phyloP scores from a whole-genome alignment of 345 rosid genomes.

The Carallia pectinifolia region DNA sequence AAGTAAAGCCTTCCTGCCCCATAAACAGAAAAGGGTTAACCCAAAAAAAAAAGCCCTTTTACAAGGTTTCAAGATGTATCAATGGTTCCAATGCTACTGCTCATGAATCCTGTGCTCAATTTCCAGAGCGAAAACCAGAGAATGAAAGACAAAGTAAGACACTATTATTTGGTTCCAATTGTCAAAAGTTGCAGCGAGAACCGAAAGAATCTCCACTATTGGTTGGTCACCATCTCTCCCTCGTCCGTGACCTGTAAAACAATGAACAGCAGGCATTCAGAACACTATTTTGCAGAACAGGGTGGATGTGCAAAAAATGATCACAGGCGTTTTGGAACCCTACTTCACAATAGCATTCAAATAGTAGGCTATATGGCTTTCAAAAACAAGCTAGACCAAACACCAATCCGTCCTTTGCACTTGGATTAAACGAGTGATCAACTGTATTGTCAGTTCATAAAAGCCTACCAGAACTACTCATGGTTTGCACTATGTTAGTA shows the following conservation, averaged over 20 bases:
- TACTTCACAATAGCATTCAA: too few relatives aligned
- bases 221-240: constrained; percentile 61
- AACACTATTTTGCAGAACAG: neutral
- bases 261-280: neutral
- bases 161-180: constrained; percentile 39
- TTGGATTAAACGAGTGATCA: too few relatives aligned
- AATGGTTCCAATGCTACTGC: constrained; percentile 29
- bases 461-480: too few relatives aligned
- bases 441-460: too few relatives aligned
- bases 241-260: constrained; percentile 50
- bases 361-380: too few relatives aligned
- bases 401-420: too few relatives aligned
- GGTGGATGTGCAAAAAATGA: too few relatives aligned
- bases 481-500: too few relatives aligned
- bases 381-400: too few relatives aligned
- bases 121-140: constrained; percentile 35
- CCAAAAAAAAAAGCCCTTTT: constrained; percentile 22
- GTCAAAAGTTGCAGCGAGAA: constrained; percentile 26
- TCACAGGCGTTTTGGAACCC: neutral
- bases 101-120: constrained; percentile 42
- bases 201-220: constrained; percentile 22
- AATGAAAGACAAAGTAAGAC: constrained; percentile 13
- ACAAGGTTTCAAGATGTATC: constrained; percentile 31
- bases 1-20: constrained; percentile 26
- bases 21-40: constrained; percentile 5